Evolutionary conservation across 2,329 filamentous ascomycete species (phyloP), one percentile per base, ranked within the genome.

Genomic region (Pseudogymnoascus sp.): DNA sequence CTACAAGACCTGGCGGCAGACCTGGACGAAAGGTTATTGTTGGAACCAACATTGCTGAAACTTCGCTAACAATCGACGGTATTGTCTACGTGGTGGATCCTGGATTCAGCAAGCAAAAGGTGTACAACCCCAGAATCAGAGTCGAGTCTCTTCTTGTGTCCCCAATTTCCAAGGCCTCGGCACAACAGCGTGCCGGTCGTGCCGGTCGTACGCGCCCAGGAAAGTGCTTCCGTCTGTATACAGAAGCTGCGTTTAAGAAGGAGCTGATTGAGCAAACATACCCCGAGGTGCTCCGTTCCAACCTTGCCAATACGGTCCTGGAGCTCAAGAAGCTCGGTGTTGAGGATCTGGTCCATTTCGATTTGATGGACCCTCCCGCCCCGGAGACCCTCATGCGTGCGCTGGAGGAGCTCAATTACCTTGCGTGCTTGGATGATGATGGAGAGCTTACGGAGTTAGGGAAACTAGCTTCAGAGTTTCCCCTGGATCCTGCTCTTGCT

Each of bases 1-100:
- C 92, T 34, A 76, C 84, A 63, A 86, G 80, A 66, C 82, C 84
- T 59, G 90, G 89, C 60, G 92, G 92, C 35, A 82, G 86, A 19
- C 89, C 94, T 0, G 94, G 94, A n/a, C 83, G 94, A 63, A 99
- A 99, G 74, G 86, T 86, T 71, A 95, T 99, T 67, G 82, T 99
- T 28, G 90, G 92, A 8, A 99, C 94, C 65, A 99, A 99, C 74
- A 99, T 99, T 73, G 94, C 94, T 45, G 94, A 99, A 77, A 99
- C 94, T 0, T 92, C 88, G 69, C 83, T 99, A 74, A 99, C 94
- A 52, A 99, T 99, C 63, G 94, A 99, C 71, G 94, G 94, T 71
- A 99, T 99, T 64, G 94, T 99, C 34, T 99, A 96, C 70, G 94
- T 99, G 33, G 92, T 99, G n/a, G 94, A 99, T 70, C 92, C 94